Evolutionary conservation across 352 stramenopile genomes (phyloP), one percentile per base, ranked within the genome.

Genomic region (Blastocystis sp.): DNA sequence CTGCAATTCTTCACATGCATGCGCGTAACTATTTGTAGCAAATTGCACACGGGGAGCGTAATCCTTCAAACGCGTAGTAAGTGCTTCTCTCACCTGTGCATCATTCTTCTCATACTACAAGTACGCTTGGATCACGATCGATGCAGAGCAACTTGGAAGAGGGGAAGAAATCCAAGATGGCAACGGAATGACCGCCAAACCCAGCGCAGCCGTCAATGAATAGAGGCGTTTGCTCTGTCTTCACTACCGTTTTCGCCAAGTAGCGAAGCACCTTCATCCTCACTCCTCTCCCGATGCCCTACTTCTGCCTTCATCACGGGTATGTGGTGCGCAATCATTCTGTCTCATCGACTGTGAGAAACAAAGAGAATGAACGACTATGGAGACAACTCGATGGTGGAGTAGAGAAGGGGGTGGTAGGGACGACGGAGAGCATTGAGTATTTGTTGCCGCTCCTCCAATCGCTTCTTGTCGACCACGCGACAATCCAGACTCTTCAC

Each of bases 341-440:
- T 14, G 48, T 57, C 48, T 57, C 48, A 14, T 34, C 28, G 28
- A 34, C 28, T 57, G 14, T 57, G 48, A 57, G 6, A 14, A 57
- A 57, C 48, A 57, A 57, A 57, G 6, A 57, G 48, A 57, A 57
- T 34, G 48, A 57, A 57, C 14, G 48, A 57, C 48, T 57, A 57
- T 7, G 48, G 48, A 57, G 48, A 57, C 6, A 57, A 57, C 28
- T 34, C 28, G 28, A 34, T 34, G 28, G 28, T 34, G 28, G 48
- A 57, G 34, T 84, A 84, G 10, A 84, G 66, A 21, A 84, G 38
- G 24, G 74, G 74, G 66, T 84, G 74, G n/a, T 84, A 84, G 6
- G 74, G 74, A 21, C 60, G 54, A 54, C 19, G 40, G 0, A 84
- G 57, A 48, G 17, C 34, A 40, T 84, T 1, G n/a, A 84, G 0